Conservation (phyloP, 306 rosid genomes). For the Psophocarpus tetragonolobus region DNA sequence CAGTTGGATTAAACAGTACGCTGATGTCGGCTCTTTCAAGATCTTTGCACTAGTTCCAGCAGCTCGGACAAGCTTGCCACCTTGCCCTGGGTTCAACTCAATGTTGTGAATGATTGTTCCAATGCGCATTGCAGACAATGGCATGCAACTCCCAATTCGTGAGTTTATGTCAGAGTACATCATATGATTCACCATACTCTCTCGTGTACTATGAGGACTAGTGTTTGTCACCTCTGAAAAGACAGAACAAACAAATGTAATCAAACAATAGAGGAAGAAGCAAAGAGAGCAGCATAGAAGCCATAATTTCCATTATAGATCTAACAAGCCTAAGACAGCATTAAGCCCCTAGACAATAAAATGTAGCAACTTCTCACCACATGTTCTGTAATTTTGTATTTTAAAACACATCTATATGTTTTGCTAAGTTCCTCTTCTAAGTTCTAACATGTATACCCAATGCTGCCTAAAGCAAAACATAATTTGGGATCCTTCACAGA, state of each 20-base stretch:
- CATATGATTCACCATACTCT: constrained; percentile 55
- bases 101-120: constrained; percentile 89
- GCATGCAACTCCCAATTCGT: constrained; percentile 85
- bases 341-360: neutral
- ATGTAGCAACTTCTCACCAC: neutral
- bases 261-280: neutral
- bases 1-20: constrained; percentile 59
- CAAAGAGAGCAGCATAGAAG: neutral
- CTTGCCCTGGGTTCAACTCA: constrained; percentile 79
- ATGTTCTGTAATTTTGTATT: neutral
- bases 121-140: constrained; percentile 74
- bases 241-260: neutral
- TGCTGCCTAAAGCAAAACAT: neutral
- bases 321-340: neutral
- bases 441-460: neutral
- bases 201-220: constrained; percentile 38
- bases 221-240: constrained; percentile 34
- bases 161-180: constrained; percentile 74
- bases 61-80: constrained; percentile 85
- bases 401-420: neutral
- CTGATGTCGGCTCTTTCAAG: constrained; percentile 67
- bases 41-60: constrained; percentile 89
- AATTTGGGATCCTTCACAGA: neutral
- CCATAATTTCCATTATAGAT: neutral
- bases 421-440: neutral